Evolutionary conservation across 768 basidiomycete genomes (phyloP), one percentile per base, ranked within the genome.

Genomic region (Mycena haematopus): DNA sequence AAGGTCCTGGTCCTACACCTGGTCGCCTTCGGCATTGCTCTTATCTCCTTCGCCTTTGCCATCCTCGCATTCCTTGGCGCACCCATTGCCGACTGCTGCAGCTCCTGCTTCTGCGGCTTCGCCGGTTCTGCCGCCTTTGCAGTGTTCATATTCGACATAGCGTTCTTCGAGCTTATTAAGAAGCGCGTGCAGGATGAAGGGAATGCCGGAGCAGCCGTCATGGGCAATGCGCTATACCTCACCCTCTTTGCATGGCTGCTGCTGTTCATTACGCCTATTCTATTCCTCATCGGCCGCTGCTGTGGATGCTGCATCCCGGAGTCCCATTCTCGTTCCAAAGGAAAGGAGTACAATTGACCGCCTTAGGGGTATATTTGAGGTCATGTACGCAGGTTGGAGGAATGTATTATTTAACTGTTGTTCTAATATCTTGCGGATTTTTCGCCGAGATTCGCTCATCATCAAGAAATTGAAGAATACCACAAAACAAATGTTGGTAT

Each of bases 221-320:
- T 61, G 60, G 60, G 60, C 17, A 61, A 55, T 24, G 60, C 60
- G 45, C 24, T 56, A 22, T 61, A 61, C 31, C 36, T 61, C 22
- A 61, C 60, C 45, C 60, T 61, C 6, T 25, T 61, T 22, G 60
- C 60, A 19, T 63, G 44, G 44, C 31, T 63, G 21, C 56, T 63
- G 27, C 56, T 63, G n/a, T 63, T 63, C 40, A 35, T 63, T 42
- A 63, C 56, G 8, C 62, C 62, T 15, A 40, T 63, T 17, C 19
- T 63, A 44, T 63, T 63, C 52, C 17, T 63, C 1, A 25, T 63
- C 21, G 62, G 62, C 2, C n/a, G 62, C 5, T 63, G 62, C 56
- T 63, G 56, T 49, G 62, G 51, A 8, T 63, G 62, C 51, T 63
- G 50, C 45, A 33, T 63, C 45, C 60, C 60, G 11, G 40, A 45